Conservation (phyloP, 805 yeast species). For the Kodamaea jinghongensis region DNA sequence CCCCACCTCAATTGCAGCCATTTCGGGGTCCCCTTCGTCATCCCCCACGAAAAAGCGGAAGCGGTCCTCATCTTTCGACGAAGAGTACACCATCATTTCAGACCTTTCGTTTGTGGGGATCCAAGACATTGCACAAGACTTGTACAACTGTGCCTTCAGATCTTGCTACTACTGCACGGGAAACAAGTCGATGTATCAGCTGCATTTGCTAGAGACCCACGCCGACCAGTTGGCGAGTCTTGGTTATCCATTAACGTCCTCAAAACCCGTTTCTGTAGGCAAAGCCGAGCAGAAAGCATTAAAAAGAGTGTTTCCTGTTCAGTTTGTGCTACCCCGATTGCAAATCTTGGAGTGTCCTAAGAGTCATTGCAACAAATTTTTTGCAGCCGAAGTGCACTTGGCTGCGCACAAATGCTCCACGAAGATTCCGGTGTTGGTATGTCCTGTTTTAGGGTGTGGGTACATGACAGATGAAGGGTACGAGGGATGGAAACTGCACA, state of each 20-base stretch:
- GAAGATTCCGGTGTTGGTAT: conserved; percentile 30
- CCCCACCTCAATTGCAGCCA: neutral
- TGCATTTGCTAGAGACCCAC: conserved; percentile 25
- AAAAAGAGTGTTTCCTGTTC: conserved; percentile 20
- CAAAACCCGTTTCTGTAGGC: neutral
- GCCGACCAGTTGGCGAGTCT: conserved; percentile 14
- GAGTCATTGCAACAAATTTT: conserved; percentile 20
- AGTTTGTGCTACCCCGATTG: conserved; percentile 19
- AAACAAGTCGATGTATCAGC: conserved; percentile 22
- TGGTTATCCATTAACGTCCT: conserved; percentile 25
- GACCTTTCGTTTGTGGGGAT: conserved; percentile 9
- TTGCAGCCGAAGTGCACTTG: conserved; percentile 17
- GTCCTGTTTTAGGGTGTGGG: conserved; percentile 42
- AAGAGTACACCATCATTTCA: conserved; percentile 22
- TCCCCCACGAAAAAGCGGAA: neutral
- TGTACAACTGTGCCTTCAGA: conserved; percentile 25
- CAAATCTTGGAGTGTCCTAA: neutral
- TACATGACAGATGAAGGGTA: conserved; percentile 34
- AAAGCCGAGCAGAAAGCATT: conserved; percentile 10
- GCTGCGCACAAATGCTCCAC: conserved; percentile 21
- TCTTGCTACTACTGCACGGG: conserved; percentile 29
- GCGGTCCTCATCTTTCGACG: conserved; percentile 16
- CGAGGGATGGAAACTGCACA: conserved; percentile 28
- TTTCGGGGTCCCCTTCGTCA: neutral
- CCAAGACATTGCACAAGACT: neutral